These are phyloP conservation scores for Sarocladium kiliense DNA, from an alignment of 2,329 filamentous ascomycete species.

Conservation along the genomic window DNA sequence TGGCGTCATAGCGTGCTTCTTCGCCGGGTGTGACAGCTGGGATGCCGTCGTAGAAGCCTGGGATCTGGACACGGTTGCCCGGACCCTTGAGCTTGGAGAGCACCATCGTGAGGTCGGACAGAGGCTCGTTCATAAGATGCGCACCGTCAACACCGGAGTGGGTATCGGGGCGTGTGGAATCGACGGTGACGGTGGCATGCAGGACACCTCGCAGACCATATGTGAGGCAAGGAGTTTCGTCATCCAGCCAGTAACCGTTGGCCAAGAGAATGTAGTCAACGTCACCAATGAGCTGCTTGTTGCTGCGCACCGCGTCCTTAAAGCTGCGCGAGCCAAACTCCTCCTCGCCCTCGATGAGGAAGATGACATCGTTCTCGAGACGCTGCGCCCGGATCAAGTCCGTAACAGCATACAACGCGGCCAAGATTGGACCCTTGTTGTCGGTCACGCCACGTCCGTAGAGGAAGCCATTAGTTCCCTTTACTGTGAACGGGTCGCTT, in stretches of 20 bases:
- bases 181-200: constrained; percentile 84
- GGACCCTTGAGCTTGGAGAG: constrained; percentile 76
- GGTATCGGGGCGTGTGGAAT: constrained; percentile 80
- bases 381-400: constrained; percentile 81
- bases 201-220: constrained; percentile 92
- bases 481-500: constrained; percentile 82
- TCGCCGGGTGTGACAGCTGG: constrained; percentile 70
- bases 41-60: constrained; percentile 83
- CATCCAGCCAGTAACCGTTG: constrained; percentile 98
- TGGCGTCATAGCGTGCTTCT: constrained; percentile 76
- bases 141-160: constrained; percentile 98
- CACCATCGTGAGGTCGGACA: constrained; percentile 84
- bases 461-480: constrained; percentile 84
- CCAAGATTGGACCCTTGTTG: constrained; percentile 94
- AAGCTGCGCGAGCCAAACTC: constrained; percentile 92
- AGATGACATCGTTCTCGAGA: constrained; percentile 82
- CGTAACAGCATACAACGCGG: constrained; percentile 87
- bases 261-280: constrained; percentile 93
- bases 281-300: constrained; percentile 80
- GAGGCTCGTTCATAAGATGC: constrained; percentile 79
- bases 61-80: constrained; percentile 77
- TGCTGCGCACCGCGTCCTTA: constrained; percentile 69
- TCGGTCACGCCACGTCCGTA: constrained; percentile 96
- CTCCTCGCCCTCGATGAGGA: constrained; percentile 94
- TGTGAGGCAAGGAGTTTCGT: constrained; percentile 90